Evolutionary conservation across 148 eudicot species (phyloP).

Genomic region (Heliosperma pusillum): DNA sequence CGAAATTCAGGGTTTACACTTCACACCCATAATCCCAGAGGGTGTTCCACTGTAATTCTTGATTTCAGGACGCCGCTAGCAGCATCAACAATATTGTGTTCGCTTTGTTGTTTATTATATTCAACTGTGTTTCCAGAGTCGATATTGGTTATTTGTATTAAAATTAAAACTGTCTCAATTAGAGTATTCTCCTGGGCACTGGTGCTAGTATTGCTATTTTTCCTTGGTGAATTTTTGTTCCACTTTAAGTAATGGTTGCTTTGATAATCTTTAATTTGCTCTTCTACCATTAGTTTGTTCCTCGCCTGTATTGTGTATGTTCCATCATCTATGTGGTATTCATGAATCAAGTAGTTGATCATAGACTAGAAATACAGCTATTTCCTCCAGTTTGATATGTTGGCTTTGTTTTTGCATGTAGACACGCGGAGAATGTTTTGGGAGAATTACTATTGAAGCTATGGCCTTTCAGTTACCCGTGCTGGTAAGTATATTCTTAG

Average conservation of each 20-base stretch:
- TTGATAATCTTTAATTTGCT: neutral
- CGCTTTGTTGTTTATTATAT: too few species aligned
- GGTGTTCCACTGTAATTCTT: neutral
- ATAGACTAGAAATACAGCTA: neutral
- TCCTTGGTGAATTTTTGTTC: neutral
- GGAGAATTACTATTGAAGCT: slow-evolving; percentile 97
- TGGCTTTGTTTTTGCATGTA: slow-evolving; percentile 23
- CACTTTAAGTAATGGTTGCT: too few species aligned
- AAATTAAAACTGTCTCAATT: neutral
- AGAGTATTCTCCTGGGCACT: neutral
- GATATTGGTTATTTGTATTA: neutral
- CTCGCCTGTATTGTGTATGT: neutral
- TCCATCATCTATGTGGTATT: neutral
- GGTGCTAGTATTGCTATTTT: neutral
- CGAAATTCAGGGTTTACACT: too few species aligned
- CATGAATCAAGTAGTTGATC: neutral
- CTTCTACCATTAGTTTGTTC: neutral
- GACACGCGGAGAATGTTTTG: slow-evolving; percentile 97
- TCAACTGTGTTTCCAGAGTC: too few species aligned
- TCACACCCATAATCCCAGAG: too few species aligned
- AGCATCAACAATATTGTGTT: neutral
- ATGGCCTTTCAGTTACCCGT: slow-evolving; percentile 98
- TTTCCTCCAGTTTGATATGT: neutral
- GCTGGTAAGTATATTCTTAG: slow-evolving; percentile 45
- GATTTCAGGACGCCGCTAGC: neutral